Base-by-base conservation (phyloP, 805 yeast species). In the Ogataea pilisensis region DNA sequence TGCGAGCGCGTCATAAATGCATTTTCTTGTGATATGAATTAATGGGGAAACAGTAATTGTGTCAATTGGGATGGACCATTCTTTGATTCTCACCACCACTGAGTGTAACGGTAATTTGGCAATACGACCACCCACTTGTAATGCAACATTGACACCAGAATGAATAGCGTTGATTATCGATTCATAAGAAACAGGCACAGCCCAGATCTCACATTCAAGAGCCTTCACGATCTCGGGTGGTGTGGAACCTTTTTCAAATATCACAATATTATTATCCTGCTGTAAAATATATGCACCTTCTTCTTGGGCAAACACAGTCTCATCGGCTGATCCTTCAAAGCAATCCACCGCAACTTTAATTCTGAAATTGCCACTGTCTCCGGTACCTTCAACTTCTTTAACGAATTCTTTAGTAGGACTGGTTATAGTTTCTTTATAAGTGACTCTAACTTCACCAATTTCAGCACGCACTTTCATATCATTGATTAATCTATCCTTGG, bases 381-480 rank as follows among this genome's bases (percentile, higher is more conserved):
- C 37, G 39, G 49, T 38, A 5, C 34, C 35, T 17, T 31, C 30
- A 8, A 35, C n/a, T 6, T 46, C 38, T 22, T 58, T 57, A 5
- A 60, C 58, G 17, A 50, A 43, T 2, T 38, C 32, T 11, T 41
- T 42, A 6, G 64, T 54, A 1, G 56, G 49, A 3, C 51, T 40
- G 19, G 58, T 56, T 9, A 65, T 45, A 0, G 87, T 76, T 61
- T 93, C 99, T 56, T 86, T 88, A 61, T 85, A 91, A 0, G 97
- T 85, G 5, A 93, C 96, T 67, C 80, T 86, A 17, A 93, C 86
- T 38, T 82, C 81, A 34, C 96, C 89, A 30, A 88, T 72, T 25
- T 80, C 81, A 1, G 86, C 84, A 41, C 82, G 79, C 3, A 95
- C 96, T 58, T 83, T 82, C 73, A 89, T 71, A 43, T 88, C 95